phyloP scores from a whole-genome alignment of 352 stramenopile species.

The Aphanomyces astaci region DNA sequence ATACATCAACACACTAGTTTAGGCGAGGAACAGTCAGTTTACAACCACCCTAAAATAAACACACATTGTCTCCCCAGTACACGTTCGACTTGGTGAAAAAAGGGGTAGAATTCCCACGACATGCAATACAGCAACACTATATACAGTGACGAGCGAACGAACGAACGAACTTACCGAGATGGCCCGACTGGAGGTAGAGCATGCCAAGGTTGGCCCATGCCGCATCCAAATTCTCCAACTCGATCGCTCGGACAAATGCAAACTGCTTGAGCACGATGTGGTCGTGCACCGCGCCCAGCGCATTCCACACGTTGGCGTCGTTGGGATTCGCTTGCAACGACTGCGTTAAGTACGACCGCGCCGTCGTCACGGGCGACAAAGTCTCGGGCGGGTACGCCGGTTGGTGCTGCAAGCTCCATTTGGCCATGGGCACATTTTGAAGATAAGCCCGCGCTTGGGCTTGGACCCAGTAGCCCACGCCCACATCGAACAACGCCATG shows the following conservation, averaged over 20 bases:
- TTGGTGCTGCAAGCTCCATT: conserved; percentile 37
- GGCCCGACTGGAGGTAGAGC: conserved; percentile 52
- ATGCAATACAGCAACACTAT: no score
- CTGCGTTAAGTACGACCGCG: conserved; percentile 37
- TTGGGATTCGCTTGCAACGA: conserved; percentile 40
- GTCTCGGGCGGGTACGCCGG: not conserved
- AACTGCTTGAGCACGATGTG: conserved; percentile 72
- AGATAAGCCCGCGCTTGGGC: conserved; percentile 40
- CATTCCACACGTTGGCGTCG: conserved; percentile 67
- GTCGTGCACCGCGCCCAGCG: conserved; percentile 51
- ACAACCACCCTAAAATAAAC: no score
- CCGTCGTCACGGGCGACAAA: conserved; percentile 30
- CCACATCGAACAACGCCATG: conserved; percentile 53
- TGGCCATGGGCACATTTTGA: conserved; percentile 25
- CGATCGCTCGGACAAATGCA: conserved; percentile 58
- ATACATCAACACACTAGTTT: no score
- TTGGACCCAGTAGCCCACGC: conserved; percentile 73
- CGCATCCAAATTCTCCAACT: conserved; percentile 47
- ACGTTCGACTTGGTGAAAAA: no score
- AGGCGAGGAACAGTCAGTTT: no score
- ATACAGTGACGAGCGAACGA: no score
- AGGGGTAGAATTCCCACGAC: no score
- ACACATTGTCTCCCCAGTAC: no score
- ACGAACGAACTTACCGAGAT: conserved; percentile 10
- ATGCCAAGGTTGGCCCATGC: conserved; percentile 82